Conservation (phyloP, 148 eudicot genomes). For the Drosera capensis region DNA sequence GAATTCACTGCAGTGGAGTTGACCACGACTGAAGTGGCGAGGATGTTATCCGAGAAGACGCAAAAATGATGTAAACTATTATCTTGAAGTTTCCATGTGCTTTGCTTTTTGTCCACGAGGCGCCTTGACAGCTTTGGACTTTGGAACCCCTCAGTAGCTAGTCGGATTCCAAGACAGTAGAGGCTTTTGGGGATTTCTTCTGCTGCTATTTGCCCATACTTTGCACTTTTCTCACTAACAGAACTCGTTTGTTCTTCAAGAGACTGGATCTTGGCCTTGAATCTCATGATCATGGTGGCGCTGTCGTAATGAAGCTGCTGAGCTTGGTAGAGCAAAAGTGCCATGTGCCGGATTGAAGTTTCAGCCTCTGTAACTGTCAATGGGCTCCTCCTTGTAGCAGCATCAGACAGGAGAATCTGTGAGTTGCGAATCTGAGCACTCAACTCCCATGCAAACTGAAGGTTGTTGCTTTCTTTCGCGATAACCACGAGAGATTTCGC, state of each 20-base stretch:
- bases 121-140: constrained; percentile 1
- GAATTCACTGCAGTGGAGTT: constrained; percentile 17
- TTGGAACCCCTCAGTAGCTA: constrained; percentile 8
- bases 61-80: constrained; percentile 11
- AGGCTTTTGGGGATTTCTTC: constrained; percentile 12
- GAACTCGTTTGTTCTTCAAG: constrained; percentile 12
- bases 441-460: constrained; percentile 13
- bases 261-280: constrained; percentile 14
- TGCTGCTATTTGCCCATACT: constrained; percentile 18
- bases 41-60: constrained; percentile 10
- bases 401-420: constrained; percentile 12
- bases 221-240: constrained; percentile 9
- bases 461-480: constrained; percentile 17
- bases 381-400: constrained; percentile 11
- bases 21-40: constrained; percentile 15
- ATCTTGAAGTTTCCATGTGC: constrained; percentile 7
- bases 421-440: constrained; percentile 12
- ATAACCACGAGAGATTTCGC: constrained; percentile 13
- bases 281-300: constrained; percentile 15
- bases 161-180: constrained; percentile 12
- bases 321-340: constrained; percentile 12
- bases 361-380: constrained; percentile 10
- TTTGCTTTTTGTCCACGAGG: constrained; percentile 1
- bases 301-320: constrained; percentile 14
- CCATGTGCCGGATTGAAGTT: constrained; percentile 6